These are phyloP conservation scores for Chalciporus sphaerocephalus DNA, from an alignment of 768 basidiomycete genomes.

Conservation along the genomic window DNA sequence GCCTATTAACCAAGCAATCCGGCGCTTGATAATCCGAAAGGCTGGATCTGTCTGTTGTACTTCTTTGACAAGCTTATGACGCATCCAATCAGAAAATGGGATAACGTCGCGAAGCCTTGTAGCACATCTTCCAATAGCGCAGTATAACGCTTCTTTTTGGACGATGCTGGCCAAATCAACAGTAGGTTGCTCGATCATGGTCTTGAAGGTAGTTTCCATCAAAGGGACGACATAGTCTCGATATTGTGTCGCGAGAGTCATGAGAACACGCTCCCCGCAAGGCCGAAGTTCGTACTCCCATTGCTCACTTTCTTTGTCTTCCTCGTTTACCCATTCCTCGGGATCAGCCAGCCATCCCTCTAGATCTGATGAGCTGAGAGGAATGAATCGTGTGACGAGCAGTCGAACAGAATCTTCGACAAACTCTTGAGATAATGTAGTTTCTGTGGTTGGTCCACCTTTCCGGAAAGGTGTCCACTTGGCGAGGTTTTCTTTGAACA, in stretches of 20 bases:
- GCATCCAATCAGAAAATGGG: slow-evolving; percentile 68
- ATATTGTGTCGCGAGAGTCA: slow-evolving; percentile 72
- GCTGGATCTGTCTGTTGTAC: slow-evolving; percentile 53
- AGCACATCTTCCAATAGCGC: slow-evolving; percentile 83
- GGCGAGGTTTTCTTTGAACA: slow-evolving; percentile 78
- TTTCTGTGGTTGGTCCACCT: slow-evolving; percentile 55
- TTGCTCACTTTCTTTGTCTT: slow-evolving; percentile 84
- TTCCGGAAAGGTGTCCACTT: slow-evolving; percentile 70
- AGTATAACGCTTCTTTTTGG: slow-evolving; percentile 84
- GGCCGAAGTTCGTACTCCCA: slow-evolving; percentile 96
- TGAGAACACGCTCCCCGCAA: slow-evolving; percentile 88
- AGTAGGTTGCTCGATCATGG: slow-evolving; percentile 49
- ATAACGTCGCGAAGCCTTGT: slow-evolving; percentile 55
- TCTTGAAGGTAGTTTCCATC: slow-evolving; percentile 54
- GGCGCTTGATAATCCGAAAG: slow-evolving; percentile 88
- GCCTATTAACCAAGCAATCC: slow-evolving; percentile 92
- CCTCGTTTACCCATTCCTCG: slow-evolving; percentile 90
- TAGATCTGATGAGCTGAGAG: slow-evolving; percentile 75
- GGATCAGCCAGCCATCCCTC: slow-evolving; percentile 84
- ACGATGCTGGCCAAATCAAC: slow-evolving; percentile 56
- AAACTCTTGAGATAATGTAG: slow-evolving; percentile 60
- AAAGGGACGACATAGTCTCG: slow-evolving; percentile 64
- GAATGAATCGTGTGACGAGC: slow-evolving; percentile 81
- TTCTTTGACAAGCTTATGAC: slow-evolving; percentile 55
- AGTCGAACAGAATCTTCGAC: slow-evolving; percentile 70